Evolutionary conservation across 1,284 basidiomycete genomes (phyloP).

Genomic region (Rhodotorula sp.): DNA sequence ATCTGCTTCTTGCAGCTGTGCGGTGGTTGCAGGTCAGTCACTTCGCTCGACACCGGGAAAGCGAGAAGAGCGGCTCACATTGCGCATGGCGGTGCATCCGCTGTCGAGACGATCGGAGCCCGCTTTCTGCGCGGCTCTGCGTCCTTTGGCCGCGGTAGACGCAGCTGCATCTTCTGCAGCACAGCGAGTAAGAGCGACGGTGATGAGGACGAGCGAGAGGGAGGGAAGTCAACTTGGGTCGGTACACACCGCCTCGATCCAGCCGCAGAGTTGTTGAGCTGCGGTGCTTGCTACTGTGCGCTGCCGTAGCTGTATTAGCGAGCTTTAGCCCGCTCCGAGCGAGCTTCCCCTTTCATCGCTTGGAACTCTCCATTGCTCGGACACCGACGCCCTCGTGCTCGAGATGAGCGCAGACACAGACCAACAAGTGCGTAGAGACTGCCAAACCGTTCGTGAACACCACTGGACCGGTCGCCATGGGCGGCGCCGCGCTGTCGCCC

Average conservation of each 20-base stretch:
- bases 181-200: no score
- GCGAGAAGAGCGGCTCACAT: slow-evolving; percentile 11
- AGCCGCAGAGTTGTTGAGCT: no score
- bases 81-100: slow-evolving; percentile 19
- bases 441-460: neutral
- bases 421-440: neutral
- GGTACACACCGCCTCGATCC: neutral
- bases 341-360: no score
- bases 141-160: slow-evolving; percentile 20
- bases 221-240: neutral
- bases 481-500: neutral
- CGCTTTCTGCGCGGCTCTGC: slow-evolving; percentile 8
- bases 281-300: no score
- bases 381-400: neutral
- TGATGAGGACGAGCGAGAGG: neutral
- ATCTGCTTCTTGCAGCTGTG: slow-evolving; percentile 70
- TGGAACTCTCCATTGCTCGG: neutral
- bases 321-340: no score
- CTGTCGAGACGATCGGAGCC: slow-evolving; percentile 27
- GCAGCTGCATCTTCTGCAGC: slow-evolving; percentile 18
- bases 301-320: no score
- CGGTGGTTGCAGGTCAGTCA: no score
- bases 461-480: neutral
- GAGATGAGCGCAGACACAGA: neutral
- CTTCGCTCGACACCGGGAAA: neutral